Percentiles rank a stretch among this genome's conserved stretches.
Conservation (phyloP, 441 rosid species). For the Erodium texanum region DNA sequence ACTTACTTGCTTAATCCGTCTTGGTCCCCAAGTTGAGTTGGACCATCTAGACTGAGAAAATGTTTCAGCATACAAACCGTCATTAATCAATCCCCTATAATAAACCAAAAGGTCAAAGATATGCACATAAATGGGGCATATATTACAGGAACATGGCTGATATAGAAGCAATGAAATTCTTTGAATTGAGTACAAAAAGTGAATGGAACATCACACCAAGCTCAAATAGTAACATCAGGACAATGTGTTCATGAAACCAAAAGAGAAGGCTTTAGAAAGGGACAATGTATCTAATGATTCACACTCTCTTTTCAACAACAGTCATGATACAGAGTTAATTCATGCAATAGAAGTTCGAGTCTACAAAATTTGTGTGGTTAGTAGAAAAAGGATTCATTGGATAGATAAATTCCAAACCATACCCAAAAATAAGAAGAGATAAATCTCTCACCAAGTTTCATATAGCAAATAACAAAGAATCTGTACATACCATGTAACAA, state of each 20-base stretch:
- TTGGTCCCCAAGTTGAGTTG: conserved; percentile 80
- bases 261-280: background rate
- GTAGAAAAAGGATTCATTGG: background rate
- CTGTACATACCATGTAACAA: conserved; percentile 3
- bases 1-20: conserved; percentile 74
- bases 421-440: background rate
- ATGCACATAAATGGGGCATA: conserved; percentile 1
- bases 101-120: conserved; percentile 18
- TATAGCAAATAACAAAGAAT: background rate
- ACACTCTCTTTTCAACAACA: background rate
- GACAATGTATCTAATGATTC: background rate
- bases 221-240: background rate
- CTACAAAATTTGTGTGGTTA: background rate
- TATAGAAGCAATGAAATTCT: background rate
- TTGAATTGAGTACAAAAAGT: background rate
- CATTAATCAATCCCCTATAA: conserved; percentile 68
- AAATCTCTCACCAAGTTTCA: background rate
- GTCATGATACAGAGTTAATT: background rate
- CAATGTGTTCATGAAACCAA: background rate
- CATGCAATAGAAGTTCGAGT: background rate
- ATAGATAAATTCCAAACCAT: background rate
- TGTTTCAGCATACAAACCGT: conserved; percentile 66
- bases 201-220: background rate
- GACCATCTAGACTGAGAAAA: conserved; percentile 78
- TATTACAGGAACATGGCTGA: background rate